Evolutionary conservation across 805 yeast species (phyloP), one percentile per base, ranked within the genome.

Genomic region (Candida yuanshanica): DNA sequence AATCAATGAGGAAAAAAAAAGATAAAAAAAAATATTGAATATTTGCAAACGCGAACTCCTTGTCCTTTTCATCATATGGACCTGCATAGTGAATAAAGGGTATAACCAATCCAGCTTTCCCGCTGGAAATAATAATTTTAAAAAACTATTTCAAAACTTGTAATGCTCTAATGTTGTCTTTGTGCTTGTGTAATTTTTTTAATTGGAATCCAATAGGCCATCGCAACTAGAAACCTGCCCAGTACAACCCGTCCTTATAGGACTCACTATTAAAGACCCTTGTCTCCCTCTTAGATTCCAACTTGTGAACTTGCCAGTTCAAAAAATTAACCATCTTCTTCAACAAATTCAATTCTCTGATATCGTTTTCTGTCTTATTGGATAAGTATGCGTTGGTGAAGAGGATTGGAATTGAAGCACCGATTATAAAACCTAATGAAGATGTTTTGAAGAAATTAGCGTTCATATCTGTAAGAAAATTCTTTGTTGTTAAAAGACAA

Each of bases 171-270:
- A 27, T 27, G 31, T 27, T 27, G 31, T 27, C 31, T 14, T 14
- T 12, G 13, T n/a, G 5, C 10, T 7, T 13, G 16, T 25, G 29
- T 10, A 16, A 13, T 6, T 27, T 18, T 23, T 23, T 23, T 23
- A 23, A 23, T 11, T 23, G 25, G 8, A 23, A 23, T 23, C 25
- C 8, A 23, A n/a, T n/a, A n/a, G n/a, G n/a, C 11, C 11, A 23
- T 9, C 8, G 11, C 3, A 18, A 21, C 45, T 38, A 56, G 39
- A 56, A 56, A 2, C 60, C 60, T n/a, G 60, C 60, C 60, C 60
- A 56, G 45, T 56, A 56, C 18, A 56, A 44, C 4, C 58, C 58
- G 35, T 56, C 60, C 27, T 46, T 49, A 36, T 53, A 55, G 1
- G 43, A 37, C 7, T 52, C 55, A n/a, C 43, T 42, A 20, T 37